Evolutionary conservation across 2,329 filamentous ascomycete species (phyloP).

Genomic region (Ophiostoma perfectum): DNA sequence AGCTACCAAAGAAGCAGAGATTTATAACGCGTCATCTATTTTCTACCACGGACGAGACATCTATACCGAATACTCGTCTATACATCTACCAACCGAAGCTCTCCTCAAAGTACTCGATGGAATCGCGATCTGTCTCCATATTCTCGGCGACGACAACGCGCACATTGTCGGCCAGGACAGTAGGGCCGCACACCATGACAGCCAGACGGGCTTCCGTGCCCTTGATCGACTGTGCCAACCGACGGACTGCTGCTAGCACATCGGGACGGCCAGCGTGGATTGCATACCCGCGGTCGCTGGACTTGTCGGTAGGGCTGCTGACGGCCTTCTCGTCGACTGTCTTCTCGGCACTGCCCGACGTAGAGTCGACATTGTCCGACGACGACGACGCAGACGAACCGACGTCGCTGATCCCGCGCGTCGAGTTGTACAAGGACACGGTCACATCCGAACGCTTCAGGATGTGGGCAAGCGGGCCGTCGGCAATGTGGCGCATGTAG

Average conservation of each 20-base stretch:
- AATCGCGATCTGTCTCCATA: conserved; percentile 22
- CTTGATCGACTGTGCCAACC: conserved; percentile 16
- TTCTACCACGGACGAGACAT: too few relatives aligned
- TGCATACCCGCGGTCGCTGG: background rate
- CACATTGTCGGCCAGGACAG: conserved; percentile 22
- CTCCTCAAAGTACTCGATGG: conserved; percentile 27
- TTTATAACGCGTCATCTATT: too few relatives aligned
- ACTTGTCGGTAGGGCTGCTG: background rate
- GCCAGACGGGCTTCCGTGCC: conserved; percentile 20
- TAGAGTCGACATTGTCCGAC: conserved; percentile 11
- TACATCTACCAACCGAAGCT: conserved; percentile 25
- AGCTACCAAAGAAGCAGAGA: too few relatives aligned
- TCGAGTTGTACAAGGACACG: conserved; percentile 19
- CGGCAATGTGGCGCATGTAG: conserved; percentile 19
- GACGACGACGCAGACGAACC: conserved; percentile 9
- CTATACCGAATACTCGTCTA: background rate
- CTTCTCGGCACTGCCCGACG: background rate
- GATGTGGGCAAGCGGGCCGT: conserved; percentile 13
- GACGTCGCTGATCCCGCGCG: background rate
- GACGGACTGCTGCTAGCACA: conserved; percentile 16
- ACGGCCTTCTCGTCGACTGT: background rate
- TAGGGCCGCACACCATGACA: conserved; percentile 26
- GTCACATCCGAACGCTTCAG: conserved; percentile 20
- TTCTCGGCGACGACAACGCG: conserved; percentile 18
- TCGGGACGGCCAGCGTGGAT: conserved; percentile 25